A percentile compares a stretch with the other conserved stretches of the same genome.
These are phyloP conservation scores for Trichoderma atrobrunneum DNA, from an alignment of 2,329 filamentous ascomycete genomes.

Conservation along the genomic window DNA sequence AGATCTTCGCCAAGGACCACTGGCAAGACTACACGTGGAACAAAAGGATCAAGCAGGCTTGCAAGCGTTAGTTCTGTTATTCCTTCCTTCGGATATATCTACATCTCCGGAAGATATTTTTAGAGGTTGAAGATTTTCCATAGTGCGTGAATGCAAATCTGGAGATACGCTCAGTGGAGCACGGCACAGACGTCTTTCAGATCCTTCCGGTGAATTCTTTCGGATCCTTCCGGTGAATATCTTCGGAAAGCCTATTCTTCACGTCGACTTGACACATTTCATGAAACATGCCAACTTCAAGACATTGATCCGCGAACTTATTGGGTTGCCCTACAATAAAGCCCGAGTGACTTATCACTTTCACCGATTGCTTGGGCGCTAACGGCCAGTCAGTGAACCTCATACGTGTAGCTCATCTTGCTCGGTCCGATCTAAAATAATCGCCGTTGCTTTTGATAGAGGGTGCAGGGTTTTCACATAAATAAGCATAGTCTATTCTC, in stretches of 20 bases:
- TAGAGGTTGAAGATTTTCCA: no score
- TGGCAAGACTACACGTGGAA: background rate
- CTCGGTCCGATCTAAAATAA: background rate
- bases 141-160: no score
- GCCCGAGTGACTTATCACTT: background rate
- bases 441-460: background rate
- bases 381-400: background rate
- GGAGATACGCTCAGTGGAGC: no score
- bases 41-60: background rate
- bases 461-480: no score
- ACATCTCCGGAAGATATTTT: no score
- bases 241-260: background rate
- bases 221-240: no score
- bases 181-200: no score
- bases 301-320: background rate
- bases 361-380: background rate
- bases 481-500: background rate
- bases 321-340: background rate
- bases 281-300: background rate
- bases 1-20: background rate
- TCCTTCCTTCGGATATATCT: background rate
- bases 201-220: no score
- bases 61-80: background rate
- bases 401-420: background rate
- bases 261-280: background rate